These are phyloP conservation scores for Candida chauliodis DNA, from an alignment of 805 yeast genomes.

Conservation along the genomic window DNA sequence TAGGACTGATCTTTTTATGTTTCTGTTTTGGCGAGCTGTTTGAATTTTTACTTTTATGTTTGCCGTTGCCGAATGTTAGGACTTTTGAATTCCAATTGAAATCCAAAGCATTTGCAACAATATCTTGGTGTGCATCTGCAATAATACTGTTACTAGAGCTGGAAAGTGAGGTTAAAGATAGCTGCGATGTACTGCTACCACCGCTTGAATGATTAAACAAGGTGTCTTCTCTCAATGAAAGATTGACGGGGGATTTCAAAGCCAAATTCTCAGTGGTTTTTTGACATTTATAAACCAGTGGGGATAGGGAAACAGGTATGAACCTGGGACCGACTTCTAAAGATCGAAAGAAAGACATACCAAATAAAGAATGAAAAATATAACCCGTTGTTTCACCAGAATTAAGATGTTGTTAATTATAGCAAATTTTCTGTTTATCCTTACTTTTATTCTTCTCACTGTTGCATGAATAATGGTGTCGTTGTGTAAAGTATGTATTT, in stretches of 20 bases:
- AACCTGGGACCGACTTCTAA: constrained; percentile 13
- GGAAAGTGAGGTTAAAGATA: not conserved
- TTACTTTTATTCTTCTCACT: not conserved
- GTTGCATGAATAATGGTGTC: constrained; percentile 1
- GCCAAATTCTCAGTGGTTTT: not conserved
- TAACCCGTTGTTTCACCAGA: not conserved
- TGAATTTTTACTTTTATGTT: not conserved
- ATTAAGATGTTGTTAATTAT: not conserved
- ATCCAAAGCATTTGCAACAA: constrained; percentile 49
- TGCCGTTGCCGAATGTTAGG: constrained; percentile 22
- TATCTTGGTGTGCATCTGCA: constrained; percentile 7
- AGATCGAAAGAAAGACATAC: constrained; percentile 8
- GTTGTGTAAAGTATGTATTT: not conserved
- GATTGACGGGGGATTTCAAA: constrained; percentile 6
- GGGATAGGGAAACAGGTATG: constrained; percentile 17
- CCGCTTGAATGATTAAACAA: constrained; percentile 11
- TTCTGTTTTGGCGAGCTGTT: not conserved
- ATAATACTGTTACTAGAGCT: not conserved
- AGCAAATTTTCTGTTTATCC: not conserved
- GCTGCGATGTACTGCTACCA: constrained; percentile 3
- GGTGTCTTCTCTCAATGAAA: constrained; percentile 18
- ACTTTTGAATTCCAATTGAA: constrained; percentile 40
- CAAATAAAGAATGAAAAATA: constrained; percentile 2
- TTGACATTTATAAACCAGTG: constrained; percentile 14
- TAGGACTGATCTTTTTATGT: not conserved